phyloP scores from a whole-genome alignment of 495 filamentous ascomycete genomes.

The Melanomma pulvis-pyrius region DNA sequence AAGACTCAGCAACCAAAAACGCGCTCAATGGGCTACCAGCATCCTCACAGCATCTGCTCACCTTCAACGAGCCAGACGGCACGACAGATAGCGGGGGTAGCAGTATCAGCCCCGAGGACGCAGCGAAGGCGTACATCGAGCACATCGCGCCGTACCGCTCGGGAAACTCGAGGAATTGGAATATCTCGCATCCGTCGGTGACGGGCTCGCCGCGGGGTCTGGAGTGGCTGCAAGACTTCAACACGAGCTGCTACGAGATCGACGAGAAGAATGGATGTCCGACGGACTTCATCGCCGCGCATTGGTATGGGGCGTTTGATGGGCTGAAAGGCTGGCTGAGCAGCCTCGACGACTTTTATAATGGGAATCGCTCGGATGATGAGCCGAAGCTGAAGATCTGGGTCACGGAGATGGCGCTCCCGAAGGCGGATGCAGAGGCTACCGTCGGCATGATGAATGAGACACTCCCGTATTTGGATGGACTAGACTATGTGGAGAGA shows the following conservation, averaged over 20 bases:
- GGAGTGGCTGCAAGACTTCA: conserved; percentile 27
- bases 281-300: conserved; percentile 32
- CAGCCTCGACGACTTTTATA: conserved; percentile 24
- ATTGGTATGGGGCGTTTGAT: conserved; percentile 32
- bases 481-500: conserved; percentile 31
- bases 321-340: conserved; percentile 26
- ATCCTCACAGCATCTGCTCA: conserved; percentile 11
- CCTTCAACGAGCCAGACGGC: conserved; percentile 34
- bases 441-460: conserved; percentile 30
- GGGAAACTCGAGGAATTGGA: conserved; percentile 6
- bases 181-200: conserved; percentile 18
- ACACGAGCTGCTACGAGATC: conserved; percentile 20
- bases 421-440: conserved; percentile 13
- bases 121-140: conserved; percentile 24
- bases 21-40: conserved; percentile 11
- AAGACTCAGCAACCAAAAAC: neutral
- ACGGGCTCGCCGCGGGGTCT: conserved; percentile 24
- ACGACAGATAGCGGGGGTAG: conserved; percentile 10
- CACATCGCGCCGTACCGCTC: conserved; percentile 22
- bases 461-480: conserved; percentile 28
- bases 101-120: conserved; percentile 21
- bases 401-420: conserved; percentile 33
- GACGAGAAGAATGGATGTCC: conserved; percentile 30
- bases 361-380: conserved; percentile 10
- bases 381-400: conserved; percentile 23